Evolutionary conservation across 495 filamentous ascomycete species (phyloP).

Genomic region (Penicillium canescens): DNA sequence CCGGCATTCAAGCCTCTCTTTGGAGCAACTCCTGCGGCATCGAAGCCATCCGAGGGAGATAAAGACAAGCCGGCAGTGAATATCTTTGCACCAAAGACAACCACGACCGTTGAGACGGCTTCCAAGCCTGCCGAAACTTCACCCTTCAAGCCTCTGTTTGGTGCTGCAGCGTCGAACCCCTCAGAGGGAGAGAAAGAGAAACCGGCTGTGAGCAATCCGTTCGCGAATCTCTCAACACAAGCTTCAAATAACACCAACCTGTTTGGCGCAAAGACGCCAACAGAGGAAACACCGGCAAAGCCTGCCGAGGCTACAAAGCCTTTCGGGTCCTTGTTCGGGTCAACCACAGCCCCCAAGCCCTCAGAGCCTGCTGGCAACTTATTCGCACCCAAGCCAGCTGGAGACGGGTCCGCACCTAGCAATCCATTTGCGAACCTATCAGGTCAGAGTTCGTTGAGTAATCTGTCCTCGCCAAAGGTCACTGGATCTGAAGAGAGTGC

Average conservation of each 20-base stretch:
- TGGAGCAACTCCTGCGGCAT: conserved; percentile 1
- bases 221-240: not conserved
- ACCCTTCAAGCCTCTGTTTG: conserved; percentile 15
- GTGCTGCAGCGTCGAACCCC: conserved; percentile 4
- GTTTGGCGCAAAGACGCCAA: conserved; percentile 1
- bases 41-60: conserved; percentile 3
- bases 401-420: not conserved
- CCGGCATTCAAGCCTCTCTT: conserved; percentile 14
- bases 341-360: not conserved
- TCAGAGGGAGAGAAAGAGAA: not conserved
- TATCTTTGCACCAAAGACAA: conserved; percentile 12
- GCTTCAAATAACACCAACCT: not conserved
- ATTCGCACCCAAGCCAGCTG: conserved; percentile 4
- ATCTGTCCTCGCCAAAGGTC: not conserved
- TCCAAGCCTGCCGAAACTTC: conserved; percentile 6
- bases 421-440: conserved; percentile 9
- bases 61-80: not conserved
- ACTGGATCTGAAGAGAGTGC: conserved; percentile 2
- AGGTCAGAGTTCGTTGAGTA: not conserved
- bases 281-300: conserved; percentile 1
- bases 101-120: not conserved
- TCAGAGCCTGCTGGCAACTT: conserved; percentile 3
- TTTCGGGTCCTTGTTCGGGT: conserved; percentile 4
- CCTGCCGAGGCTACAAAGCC: conserved; percentile 1
- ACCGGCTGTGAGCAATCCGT: conserved; percentile 1